Evolutionary conservation across 2,329 filamentous ascomycete genomes (phyloP), one percentile per base, ranked within the genome.

Genomic region (Corynespora cassiicola): DNA sequence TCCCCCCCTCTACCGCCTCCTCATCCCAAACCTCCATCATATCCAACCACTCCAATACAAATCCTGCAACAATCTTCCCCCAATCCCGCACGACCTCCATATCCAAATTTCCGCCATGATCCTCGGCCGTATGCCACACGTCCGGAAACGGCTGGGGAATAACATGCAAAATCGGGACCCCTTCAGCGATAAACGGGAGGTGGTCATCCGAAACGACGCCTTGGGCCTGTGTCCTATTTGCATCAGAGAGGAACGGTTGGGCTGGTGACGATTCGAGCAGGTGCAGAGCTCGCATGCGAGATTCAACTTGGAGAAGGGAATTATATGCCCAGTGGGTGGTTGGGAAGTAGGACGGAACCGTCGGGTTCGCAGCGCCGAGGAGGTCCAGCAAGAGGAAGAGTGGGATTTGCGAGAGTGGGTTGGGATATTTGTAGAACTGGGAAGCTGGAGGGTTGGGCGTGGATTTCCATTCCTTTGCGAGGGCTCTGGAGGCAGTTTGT

Each of bases 281-380:
- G 1, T 75, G 74, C 1, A 91, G 73, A 7, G 76, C 70, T 21
- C 90, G 83, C 63, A 96, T 76, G 17, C 90, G 85, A 33, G 75
- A 70, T 70, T 97, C 92, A 11, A 95, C 72, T 2, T 73, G 70
- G 1, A 88, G 86, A 75, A 97, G 81, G 42, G 80, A 79, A 52
- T 81, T 76, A 67, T 97, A 97, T 1, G 91, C 90, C 92, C 92
- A 96, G 65, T 97, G 92, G 0, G 92, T 96, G 1, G 86, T 87
- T 42, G 84, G 78, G 65, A 95, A 96, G 72, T 92, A 96, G 1
- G 89, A 95, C 1, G 90, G 90, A 1, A 99, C 78, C 0, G 58
- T 72, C 0, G 91, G 90, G 26, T 81, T 68, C 8, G 80, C 70
- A 0, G 82, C 73, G 7, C 94, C 94, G 0, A 97, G 81, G 7